Conservation (phyloP, 768 basidiomycete species). For the Pleurotus tuber-regium region DNA sequence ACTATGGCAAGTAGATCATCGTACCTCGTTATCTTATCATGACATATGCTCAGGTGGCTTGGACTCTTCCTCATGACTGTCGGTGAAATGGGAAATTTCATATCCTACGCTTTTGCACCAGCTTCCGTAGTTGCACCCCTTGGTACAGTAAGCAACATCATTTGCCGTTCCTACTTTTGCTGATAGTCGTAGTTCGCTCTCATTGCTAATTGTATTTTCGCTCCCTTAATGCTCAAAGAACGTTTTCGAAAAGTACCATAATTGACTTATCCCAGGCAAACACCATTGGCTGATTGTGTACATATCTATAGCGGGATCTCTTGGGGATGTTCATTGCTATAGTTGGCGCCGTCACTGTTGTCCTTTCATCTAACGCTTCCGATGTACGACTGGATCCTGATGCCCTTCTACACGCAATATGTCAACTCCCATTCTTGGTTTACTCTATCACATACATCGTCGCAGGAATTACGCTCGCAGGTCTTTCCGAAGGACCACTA, state of each 20-base stretch:
- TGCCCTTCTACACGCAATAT: conserved; percentile 65
- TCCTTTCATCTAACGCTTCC: conserved; percentile 72
- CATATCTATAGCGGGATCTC: conserved; percentile 62
- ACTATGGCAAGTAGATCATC: conserved; percentile 56
- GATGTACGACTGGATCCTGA: conserved; percentile 68
- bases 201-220: conserved; percentile 94
- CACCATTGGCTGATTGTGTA: conserved; percentile 13
- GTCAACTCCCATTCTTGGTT: conserved; percentile 68
- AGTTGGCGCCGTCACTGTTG: conserved; percentile 91
- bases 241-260: conserved; percentile 67
- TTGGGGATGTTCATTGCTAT: conserved; percentile 79
- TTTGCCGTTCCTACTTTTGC: conserved; percentile 8
- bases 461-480: conserved; percentile 54
- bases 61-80: conserved; percentile 89
- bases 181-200: conserved; percentile 67
- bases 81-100: conserved; percentile 90
- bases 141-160: conserved; percentile 69
- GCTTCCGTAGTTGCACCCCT: conserved; percentile 93
- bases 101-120: conserved; percentile 86
- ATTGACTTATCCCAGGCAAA: conserved; percentile 12
- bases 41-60: conserved; percentile 66
- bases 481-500: conserved; percentile 59
- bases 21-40: background rate
- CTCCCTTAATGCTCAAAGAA: conserved; percentile 82
- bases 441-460: conserved; percentile 67